Base-by-base conservation (phyloP, 805 yeast genomes). In the Wickerhamiella slavikovae region DNA sequence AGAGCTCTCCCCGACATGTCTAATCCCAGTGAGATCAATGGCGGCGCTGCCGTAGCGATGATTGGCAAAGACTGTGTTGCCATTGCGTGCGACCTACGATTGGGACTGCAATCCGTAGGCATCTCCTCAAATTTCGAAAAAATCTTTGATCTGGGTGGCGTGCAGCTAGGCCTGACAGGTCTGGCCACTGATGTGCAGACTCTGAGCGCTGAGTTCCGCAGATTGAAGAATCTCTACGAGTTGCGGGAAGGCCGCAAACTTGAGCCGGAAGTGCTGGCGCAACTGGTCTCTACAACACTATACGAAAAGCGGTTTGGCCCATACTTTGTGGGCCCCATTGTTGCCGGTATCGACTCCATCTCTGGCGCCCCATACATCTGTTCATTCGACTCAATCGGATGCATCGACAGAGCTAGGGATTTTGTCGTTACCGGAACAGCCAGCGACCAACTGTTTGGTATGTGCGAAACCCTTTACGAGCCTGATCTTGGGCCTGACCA, bases 1-100 rank as follows among this genome's bases (percentile, higher is more conserved):
- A 7, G n/a, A n/a, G n/a, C n/a, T 15, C 17, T 11, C 6, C 14
- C 15, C 20, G 29, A 13, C 31, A 51, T 51, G 57, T 51, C 55
- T 29, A 48, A 51, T 32, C 57, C 57, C 21, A 45, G 44, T 30
- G 54, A 49, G 31, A 48, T 52, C 40, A 52, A 52, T 33, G 57
- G 95, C 57, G 98, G 99, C 56, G 66, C 93, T 38, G 93, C 93
- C 30, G 92, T 91, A 20, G 98, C 98, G 39, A 89, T 89, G 99
- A 74, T 74, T 16, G 99, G 99, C 45, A 83, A 91, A 49, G 95
- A 82, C 43, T 89, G 99, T 62, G 83, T 89, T 32, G 98, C 96
- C 18, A 82, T 89, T 45, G 99, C 95, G 3, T 74, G 89, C 44
- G 99, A 89, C 56, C 61, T 89, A 48, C 72, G 96, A 46, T 61